These are phyloP conservation scores for Holtermanniella nyarrowii DNA, from an alignment of 768 basidiomycete species.

Conservation along the genomic window DNA sequence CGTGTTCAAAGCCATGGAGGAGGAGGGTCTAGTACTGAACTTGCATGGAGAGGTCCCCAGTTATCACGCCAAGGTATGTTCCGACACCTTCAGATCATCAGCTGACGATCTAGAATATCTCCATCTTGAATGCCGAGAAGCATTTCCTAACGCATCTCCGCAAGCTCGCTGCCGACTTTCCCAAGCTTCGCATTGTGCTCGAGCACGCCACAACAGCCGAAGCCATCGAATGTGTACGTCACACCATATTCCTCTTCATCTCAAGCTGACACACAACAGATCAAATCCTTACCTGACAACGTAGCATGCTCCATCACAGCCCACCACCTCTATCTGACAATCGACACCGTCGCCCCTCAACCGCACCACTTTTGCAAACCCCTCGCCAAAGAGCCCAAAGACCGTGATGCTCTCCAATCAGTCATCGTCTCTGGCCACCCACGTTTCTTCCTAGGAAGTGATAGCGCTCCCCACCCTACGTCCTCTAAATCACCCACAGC, in stretches of 20 bases:
- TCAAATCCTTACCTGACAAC: constrained; percentile 51
- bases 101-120: constrained; percentile 55
- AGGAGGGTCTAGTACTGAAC: constrained; percentile 86
- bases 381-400: constrained; percentile 89
- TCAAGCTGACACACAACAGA: constrained; percentile 19
- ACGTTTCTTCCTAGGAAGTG: constrained; percentile 93
- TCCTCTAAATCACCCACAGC: constrained; percentile 32
- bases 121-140: constrained; percentile 85
- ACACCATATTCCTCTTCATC: constrained; percentile 14
- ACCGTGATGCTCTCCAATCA: constrained; percentile 68
- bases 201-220: constrained; percentile 93
- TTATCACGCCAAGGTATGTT: constrained; percentile 56
- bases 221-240: constrained; percentile 74
- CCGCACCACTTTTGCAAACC: constrained; percentile 96
- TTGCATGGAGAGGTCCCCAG: constrained; percentile 89
- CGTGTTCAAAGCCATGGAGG: constrained; percentile 87
- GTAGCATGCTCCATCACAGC: constrained; percentile 96
- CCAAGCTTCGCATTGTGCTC: constrained; percentile 82
- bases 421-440: constrained; percentile 71
- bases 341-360: constrained; percentile 95
- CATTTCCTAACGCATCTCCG: constrained; percentile 78
- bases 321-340: constrained; percentile 85
- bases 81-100: not conserved
- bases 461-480: constrained; percentile 83
- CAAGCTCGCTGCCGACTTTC: constrained; percentile 72